A percentile compares a stretch with the other conserved stretches of the same genome.
These are phyloP conservation scores for Adansonia digitata DNA, from an alignment of 345 rosid genomes.

Conservation along the genomic window DNA sequence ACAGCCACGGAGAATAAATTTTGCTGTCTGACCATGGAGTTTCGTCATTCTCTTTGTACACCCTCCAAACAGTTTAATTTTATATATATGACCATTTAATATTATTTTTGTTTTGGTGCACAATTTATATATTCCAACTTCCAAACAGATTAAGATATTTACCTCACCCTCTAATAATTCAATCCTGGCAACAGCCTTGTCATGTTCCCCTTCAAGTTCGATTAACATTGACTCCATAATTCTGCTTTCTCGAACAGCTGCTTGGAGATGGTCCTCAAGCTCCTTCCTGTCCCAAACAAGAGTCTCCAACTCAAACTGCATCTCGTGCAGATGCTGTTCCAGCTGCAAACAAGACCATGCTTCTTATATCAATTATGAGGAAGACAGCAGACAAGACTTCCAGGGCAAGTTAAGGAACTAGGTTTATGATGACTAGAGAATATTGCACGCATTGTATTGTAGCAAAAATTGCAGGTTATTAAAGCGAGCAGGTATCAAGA, in stretches of 20 bases:
- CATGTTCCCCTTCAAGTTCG: slow-evolving; percentile 71
- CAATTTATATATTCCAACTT: neutral
- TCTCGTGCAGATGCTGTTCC: slow-evolving; percentile 43
- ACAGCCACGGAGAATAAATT: neutral
- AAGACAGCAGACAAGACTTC: neutral
- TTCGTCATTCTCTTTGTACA: neutral
- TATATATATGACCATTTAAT: neutral
- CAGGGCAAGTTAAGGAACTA: neutral
- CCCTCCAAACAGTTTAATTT: neutral
- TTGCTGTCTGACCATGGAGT: neutral
- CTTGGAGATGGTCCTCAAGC: slow-evolving; percentile 45
- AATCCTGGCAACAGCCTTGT: slow-evolving; percentile 44
- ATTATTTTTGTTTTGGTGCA: too few species aligned
- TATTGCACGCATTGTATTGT: neutral
- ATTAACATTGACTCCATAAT: slow-evolving; percentile 46
- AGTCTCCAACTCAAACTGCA: slow-evolving; percentile 51
- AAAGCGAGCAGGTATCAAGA: neutral
- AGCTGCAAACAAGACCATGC: slow-evolving; percentile 45
- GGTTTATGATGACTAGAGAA: neutral
- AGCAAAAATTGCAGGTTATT: neutral
- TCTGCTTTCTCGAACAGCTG: slow-evolving; percentile 44
- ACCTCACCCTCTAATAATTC: slow-evolving; percentile 63
- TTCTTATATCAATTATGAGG: neutral
- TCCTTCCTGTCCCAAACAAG: slow-evolving; percentile 52
- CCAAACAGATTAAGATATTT: slow-evolving; percentile 9